A percentile compares a stretch with the other conserved stretches of the same genome.
These are phyloP conservation scores for Curvularia hawaiiensis DNA, from an alignment of 2,329 filamentous ascomycete genomes.

Conservation along the genomic window DNA sequence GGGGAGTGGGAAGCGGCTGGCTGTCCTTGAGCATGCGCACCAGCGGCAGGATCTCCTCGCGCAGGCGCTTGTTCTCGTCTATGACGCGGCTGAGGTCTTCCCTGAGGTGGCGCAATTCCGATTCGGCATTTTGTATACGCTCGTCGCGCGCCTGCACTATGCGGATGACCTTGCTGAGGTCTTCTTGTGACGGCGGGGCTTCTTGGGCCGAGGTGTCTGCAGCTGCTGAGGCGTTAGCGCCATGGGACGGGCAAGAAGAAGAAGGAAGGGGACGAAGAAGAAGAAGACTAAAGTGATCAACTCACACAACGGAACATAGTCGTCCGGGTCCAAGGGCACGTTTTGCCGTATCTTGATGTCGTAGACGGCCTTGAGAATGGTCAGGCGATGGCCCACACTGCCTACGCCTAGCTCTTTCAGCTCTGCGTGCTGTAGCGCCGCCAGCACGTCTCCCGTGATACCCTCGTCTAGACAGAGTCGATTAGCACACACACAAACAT, in stretches of 20 bases:
- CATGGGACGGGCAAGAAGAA: background rate
- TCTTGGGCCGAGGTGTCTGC: slow-evolving; percentile 88
- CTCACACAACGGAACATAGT: slow-evolving; percentile 92
- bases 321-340: slow-evolving; percentile 86
- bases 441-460: slow-evolving; percentile 88
- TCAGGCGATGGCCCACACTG: slow-evolving; percentile 92
- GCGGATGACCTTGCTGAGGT: slow-evolving; percentile 88
- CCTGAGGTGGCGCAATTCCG: slow-evolving; percentile 78
- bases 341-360: slow-evolving; percentile 95
- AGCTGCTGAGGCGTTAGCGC: slow-evolving; percentile 58
- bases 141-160: slow-evolving; percentile 90
- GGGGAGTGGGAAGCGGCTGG: slow-evolving; percentile 68
- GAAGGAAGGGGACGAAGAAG: background rate
- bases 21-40: slow-evolving; percentile 91
- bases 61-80: slow-evolving; percentile 85
- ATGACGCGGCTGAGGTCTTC: slow-evolving; percentile 57
- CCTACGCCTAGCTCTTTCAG: slow-evolving; percentile 92
- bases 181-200: slow-evolving; percentile 86
- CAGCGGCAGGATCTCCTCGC: slow-evolving; percentile 90
- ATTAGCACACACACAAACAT: slow-evolving; percentile 12
- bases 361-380: slow-evolving; percentile 94
- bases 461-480: slow-evolving; percentile 73
- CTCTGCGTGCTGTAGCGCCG: slow-evolving; percentile 88
- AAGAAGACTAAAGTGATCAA: slow-evolving; percentile 21
- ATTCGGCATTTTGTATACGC: slow-evolving; percentile 81